Percentiles rank a stretch among this genome's conserved stretches.
phyloP scores from a whole-genome alignment of 2,329 filamentous ascomycete species.

The Exophiala oligosperma region DNA sequence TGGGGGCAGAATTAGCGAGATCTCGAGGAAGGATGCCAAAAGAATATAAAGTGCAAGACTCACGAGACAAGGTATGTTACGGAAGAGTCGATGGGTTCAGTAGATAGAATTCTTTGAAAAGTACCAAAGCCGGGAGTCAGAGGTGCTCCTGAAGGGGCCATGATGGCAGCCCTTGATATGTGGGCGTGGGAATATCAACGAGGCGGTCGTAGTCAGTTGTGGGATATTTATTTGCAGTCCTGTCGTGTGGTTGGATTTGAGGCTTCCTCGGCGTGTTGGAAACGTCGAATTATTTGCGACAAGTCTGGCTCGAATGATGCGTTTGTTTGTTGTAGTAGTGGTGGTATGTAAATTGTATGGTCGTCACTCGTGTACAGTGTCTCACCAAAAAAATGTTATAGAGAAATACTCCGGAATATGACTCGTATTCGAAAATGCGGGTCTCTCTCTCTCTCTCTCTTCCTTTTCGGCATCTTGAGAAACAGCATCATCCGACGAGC shows the following conservation, averaged over 20 bases:
- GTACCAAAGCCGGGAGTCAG: slow-evolving; percentile 69
- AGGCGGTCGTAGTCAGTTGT: background rate
- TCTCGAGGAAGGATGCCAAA: no score
- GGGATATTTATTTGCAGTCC: background rate
- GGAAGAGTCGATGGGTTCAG: slow-evolving; percentile 73
- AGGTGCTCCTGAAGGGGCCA: slow-evolving; percentile 18
- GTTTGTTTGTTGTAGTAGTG: no score
- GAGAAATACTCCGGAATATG: background rate
- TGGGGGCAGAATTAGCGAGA: slow-evolving; percentile 37
- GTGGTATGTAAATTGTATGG: no score
- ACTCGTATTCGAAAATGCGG: background rate
- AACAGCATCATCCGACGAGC: background rate
- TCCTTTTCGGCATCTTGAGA: no score
- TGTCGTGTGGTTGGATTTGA: background rate
- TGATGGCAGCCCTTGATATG: slow-evolving; percentile 5
- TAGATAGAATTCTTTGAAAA: slow-evolving; percentile 77
- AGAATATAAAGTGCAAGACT: background rate
- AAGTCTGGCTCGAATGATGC: no score
- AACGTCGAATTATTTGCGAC: background rate
- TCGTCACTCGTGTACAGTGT: background rate
- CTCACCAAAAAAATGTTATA: background rate
- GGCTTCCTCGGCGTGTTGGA: background rate
- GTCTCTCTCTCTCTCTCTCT: no score
- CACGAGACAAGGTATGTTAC: slow-evolving; percentile 57
- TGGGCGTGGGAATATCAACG: background rate